These are phyloP conservation scores for Pythium myriotylum DNA, from an alignment of 352 stramenopile species.

Conservation along the genomic window DNA sequence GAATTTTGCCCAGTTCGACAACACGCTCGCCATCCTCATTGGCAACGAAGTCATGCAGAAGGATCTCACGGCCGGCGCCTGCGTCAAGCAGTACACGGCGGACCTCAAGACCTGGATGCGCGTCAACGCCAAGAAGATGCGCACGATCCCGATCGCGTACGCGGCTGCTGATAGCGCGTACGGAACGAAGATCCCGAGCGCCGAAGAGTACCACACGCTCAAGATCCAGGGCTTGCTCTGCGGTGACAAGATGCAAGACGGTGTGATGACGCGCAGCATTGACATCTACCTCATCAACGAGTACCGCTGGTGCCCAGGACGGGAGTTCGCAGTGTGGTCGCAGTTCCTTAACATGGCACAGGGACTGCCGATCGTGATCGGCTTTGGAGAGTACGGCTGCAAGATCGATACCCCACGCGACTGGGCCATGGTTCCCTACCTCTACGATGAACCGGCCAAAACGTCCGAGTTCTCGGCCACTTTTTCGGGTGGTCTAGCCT, in stretches of 20 bases:
- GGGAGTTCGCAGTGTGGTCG: constrained; percentile 79
- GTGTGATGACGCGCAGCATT: constrained; percentile 78
- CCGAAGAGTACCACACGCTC: constrained; percentile 83
- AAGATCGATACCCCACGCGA: constrained; percentile 61
- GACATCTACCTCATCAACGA: constrained; percentile 91
- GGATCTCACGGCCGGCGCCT: constrained; percentile 76
- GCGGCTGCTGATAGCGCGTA: constrained; percentile 83
- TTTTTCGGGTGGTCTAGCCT: constrained; percentile 82
- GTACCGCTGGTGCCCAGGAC: constrained; percentile 84
- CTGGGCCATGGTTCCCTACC: constrained; percentile 84
- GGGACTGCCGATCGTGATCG: constrained; percentile 80
- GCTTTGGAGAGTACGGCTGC: constrained; percentile 87
- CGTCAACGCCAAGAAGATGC: constrained; percentile 84
- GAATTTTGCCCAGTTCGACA: constrained; percentile 89
- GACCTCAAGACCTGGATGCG: constrained; percentile 90
- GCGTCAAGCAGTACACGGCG: constrained; percentile 82
- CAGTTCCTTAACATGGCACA: constrained; percentile 79
- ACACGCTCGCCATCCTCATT: constrained; percentile 82
- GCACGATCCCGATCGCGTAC: constrained; percentile 79
- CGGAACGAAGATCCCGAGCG: constrained; percentile 52
- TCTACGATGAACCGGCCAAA: constrained; percentile 72
- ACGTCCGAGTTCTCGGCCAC: constrained; percentile 73
- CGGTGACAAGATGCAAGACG: constrained; percentile 84
- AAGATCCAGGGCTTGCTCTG: constrained; percentile 86
- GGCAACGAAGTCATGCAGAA: constrained; percentile 90